Percentiles rank a stretch among this genome's conserved stretches.
phyloP scores from a whole-genome alignment of 495 filamentous ascomycete genomes.

The Barbatosphaeria neglecta region DNA sequence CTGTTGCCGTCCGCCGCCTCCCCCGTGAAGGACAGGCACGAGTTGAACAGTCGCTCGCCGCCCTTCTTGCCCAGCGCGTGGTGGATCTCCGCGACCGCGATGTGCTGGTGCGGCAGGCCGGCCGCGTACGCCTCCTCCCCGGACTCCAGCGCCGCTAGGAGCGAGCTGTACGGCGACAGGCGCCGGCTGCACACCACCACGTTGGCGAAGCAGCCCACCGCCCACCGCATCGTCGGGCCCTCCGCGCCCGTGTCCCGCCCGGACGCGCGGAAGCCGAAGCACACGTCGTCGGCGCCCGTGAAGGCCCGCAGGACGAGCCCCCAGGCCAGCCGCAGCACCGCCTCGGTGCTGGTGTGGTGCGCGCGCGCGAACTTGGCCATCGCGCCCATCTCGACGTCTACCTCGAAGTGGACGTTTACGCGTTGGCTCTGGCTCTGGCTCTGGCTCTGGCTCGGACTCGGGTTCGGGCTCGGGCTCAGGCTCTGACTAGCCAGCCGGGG shows the following conservation, averaged over 20 bases:
- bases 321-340: slow-evolving; percentile 37
- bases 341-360: slow-evolving; percentile 18
- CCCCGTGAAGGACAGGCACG: slow-evolving; percentile 32
- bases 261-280: slow-evolving; percentile 29
- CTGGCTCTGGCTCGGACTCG: no score
- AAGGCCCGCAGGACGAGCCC: slow-evolving; percentile 31
- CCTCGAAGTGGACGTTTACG: slow-evolving; percentile 22
- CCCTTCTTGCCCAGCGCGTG: slow-evolving; percentile 31
- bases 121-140: slow-evolving; percentile 21
- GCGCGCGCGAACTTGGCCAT: slow-evolving; percentile 22
- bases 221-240: slow-evolving; percentile 16
- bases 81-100: slow-evolving; percentile 28
- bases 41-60: slow-evolving; percentile 30
- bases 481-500: slow-evolving; percentile 23
- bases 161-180: slow-evolving; percentile 15
- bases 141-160: slow-evolving; percentile 19
- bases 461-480: slow-evolving; percentile 5
- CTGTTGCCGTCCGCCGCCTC: slow-evolving; percentile 23
- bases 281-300: slow-evolving; percentile 24
- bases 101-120: slow-evolving; percentile 28
- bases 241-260: slow-evolving; percentile 28
- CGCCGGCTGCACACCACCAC: slow-evolving; percentile 23
- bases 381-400: slow-evolving; percentile 22
- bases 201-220: slow-evolving; percentile 33
- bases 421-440: slow-evolving; percentile 10